phyloP scores from a whole-genome alignment of 2,329 filamentous ascomycete species.

The Talaromyces funiculosus region DNA sequence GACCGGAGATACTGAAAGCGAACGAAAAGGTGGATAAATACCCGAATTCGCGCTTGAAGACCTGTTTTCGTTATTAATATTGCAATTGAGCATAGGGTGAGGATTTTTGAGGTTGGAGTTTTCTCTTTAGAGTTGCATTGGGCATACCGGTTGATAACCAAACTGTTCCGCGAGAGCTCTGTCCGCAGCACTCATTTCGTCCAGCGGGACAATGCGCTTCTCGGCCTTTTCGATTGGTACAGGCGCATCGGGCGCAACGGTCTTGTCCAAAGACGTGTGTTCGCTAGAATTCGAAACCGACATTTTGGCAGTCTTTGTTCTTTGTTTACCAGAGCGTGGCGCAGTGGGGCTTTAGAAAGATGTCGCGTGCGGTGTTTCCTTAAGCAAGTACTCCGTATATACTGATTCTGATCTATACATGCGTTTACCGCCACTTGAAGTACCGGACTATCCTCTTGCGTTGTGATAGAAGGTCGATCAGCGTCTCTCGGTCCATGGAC shows the following conservation, averaged over 20 bases:
- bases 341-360: not conserved
- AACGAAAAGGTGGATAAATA: constrained; percentile 57
- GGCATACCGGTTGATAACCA: constrained; percentile 27
- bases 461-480: constrained; percentile 6
- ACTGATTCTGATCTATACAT: not conserved
- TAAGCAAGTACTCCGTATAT: not conserved
- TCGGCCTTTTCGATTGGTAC: not conserved
- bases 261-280: constrained; percentile 8
- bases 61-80: constrained; percentile 25
- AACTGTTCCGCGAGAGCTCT: constrained; percentile 26
- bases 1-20: constrained; percentile 52
- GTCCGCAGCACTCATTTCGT: constrained; percentile 24
- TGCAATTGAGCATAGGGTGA: not conserved
- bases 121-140: constrained; percentile 1
- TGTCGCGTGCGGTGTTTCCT: constrained; percentile 6
- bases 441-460: constrained; percentile 13
- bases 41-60: constrained; percentile 56
- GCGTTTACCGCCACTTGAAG: constrained; percentile 14
- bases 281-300: constrained; percentile 9
- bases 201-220: constrained; percentile 18
- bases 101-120: not conserved
- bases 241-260: not conserved
- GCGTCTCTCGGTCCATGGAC: constrained; percentile 11
- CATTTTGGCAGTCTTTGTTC: constrained; percentile 5
- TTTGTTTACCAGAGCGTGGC: not conserved